Evolutionary conservation across 345 rosid genomes (phyloP), one percentile per base, ranked within the genome.

Genomic region (Euphorbia pulcherrima): DNA sequence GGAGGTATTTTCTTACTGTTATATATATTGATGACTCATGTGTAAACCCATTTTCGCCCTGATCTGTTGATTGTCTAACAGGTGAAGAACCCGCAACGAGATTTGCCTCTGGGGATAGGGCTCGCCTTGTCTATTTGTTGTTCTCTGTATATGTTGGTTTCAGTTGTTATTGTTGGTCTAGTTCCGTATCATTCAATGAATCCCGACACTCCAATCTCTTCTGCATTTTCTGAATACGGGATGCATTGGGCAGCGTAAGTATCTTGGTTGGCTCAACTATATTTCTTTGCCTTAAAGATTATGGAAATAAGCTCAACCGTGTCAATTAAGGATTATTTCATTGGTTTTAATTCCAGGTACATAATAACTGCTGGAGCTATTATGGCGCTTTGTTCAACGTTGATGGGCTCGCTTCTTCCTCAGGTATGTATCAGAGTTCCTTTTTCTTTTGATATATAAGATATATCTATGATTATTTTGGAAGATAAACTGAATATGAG

Each of bases 211-310:
- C 99, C 99, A 6, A 94, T 94, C 61, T 94, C 99, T 39, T 84
- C 99, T 55, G 99, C 99, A 70, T 94, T 94, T 75, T 79, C 94
- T 75, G 76, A 78, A 72, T 81, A 86, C 74, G 97, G 89, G 73
- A 91, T 94, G 99, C 90, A 87, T 40, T 94, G 99, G 99, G 96
- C 96, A 10, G 92, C 90, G 99, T 94, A 84, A 83, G 99, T 80
- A 41, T 76, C 52, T 65, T 16, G 28, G 16, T 52, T 44, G 41
- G 23, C 46, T 61, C 24, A n/a, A n/a, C n/a, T n/a, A n/a, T n/a
- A n/a, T n/a, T n/a, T n/a, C n/a, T 33, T 33, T 33, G 7, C 37
- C 37, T 33, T 3, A 37, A 68, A 37, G 13, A 12, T 21, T 35
- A 46, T 59, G 40, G 8, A 24, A 26, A 21, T 27, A 20, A 23